A percentile compares a stretch with the other conserved stretches of the same genome.
Evolutionary conservation across 768 basidiomycete genomes (phyloP).

Genomic region (Rhodotorula diobovata): DNA sequence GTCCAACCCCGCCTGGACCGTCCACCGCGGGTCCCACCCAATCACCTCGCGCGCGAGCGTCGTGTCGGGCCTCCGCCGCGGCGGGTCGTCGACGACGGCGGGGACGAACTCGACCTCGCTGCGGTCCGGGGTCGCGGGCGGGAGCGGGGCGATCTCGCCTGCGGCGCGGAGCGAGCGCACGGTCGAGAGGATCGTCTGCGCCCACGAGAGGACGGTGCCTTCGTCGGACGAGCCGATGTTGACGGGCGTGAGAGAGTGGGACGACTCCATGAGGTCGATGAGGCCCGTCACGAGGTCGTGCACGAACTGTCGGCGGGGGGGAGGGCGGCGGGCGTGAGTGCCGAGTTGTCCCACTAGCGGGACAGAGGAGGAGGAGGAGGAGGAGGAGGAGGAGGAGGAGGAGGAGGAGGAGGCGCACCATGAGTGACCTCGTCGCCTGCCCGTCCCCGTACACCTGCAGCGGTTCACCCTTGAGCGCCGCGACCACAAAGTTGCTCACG

Average conservation of each 20-base stretch:
- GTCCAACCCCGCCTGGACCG: conserved; percentile 84
- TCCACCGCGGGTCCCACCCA: conserved; percentile 89
- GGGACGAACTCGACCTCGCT: conserved; percentile 66
- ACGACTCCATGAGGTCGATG: conserved; percentile 90
- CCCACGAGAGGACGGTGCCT: conserved; percentile 92
- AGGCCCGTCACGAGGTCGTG: conserved; percentile 95
- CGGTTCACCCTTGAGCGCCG: conserved; percentile 91
- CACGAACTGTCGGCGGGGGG: conserved; percentile 73
- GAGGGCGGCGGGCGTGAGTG: no score
- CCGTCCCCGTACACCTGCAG: conserved; percentile 60
- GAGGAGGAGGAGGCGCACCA: conserved; percentile 61
- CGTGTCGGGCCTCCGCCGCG: conserved; percentile 88
- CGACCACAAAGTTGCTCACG: conserved; percentile 98
- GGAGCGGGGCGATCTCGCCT: conserved; percentile 51
- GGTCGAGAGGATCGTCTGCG: conserved; percentile 81
- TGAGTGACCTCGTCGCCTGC: conserved; percentile 38
- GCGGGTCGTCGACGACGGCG: conserved; percentile 88
- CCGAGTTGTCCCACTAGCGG: background rate
- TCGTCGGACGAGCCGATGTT: conserved; percentile 96
- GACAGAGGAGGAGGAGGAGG: conserved; percentile 71
- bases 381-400: conserved; percentile 52
- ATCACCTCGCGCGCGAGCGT: conserved; percentile 77
- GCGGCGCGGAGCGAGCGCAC: conserved; percentile 89
- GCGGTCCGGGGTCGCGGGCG: background rate
- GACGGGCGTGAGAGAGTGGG: conserved; percentile 68